Base-by-base conservation (phyloP, 1,139 yeast species). In the Yamadazyma songkhlaensis region DNA sequence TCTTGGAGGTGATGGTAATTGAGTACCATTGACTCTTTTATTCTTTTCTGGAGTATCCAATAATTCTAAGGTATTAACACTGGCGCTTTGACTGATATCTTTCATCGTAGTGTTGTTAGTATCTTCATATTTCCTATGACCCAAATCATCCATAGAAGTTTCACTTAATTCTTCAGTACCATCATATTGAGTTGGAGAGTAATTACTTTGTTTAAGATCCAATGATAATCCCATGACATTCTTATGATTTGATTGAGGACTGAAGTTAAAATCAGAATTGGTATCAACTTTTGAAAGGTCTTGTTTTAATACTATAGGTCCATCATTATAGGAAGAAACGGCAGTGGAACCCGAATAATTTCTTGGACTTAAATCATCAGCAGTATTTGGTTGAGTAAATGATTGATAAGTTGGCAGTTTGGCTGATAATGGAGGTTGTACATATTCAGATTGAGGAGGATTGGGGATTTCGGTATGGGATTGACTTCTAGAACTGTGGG, bases 141-240 rank as follows among this genome's bases (percentile, higher is more conserved):
- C 12, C 4, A 29, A 14, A 13, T 9, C 24, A 14, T 31, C 38
- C 15, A 21, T 28, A 9, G 25, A 28, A n/a, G 10, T 15, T 12
- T 34, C 35, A n/a, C 24, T 23, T 6, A n/a, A 14, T 5, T 21
- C 32, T 12, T 34, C 27, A n/a, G 30, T 31, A 7, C 14, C 17
- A 22, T 38, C 39, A 32, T 10, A 11, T 23, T 37, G 25, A 21
- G 24, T 30, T 11, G 21, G 25, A 21, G 20, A 20, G 28, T 30
- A 10, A 35, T 38, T 6, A 31, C 25, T 25, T 26, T 40, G 29
- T 7, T 45, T 43, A 38, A 65, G 51, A 39, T 60, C 52, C 31
- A 64, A 55, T 9, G 52, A 58, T 36, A 66, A 54, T 37, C 62
- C 62, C 53, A 61, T 64, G 36, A 53, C 46, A 45, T 66, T 66